Evolutionary conservation across 345 rosid species (phyloP).

Genomic region (Lepidium africanum): DNA sequence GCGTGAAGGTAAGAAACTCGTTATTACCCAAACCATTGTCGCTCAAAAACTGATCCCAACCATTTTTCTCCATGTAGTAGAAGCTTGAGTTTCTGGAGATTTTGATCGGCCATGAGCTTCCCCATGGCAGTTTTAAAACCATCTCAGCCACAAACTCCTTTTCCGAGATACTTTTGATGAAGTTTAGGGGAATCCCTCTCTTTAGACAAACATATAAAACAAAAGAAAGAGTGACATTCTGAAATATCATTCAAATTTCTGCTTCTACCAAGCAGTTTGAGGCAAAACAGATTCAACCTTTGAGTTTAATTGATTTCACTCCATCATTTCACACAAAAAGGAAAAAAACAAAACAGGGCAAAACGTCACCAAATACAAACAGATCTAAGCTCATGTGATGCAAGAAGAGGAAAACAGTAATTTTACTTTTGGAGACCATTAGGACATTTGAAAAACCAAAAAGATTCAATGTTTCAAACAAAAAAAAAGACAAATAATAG

Average conservation of each 20-base stretch:
- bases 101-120: slow-evolving; percentile 16
- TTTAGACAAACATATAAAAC: neutral
- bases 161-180: slow-evolving; percentile 4
- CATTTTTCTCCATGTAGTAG: slow-evolving; percentile 19
- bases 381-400: neutral
- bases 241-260: neutral
- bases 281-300: neutral
- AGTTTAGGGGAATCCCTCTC: slow-evolving; percentile 14
- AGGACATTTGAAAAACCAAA: neutral
- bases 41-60: slow-evolving; percentile 20
- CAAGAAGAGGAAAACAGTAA: neutral
- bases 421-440: neutral
- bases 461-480: neutral
- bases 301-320: neutral
- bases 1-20: slow-evolving; percentile 20
- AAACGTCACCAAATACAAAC: neutral
- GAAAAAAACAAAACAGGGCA: neutral
- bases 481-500: neutral
- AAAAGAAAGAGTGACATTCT: neutral
- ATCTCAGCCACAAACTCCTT: neutral
- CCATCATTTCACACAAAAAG: neutral
- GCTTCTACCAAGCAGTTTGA: neutral
- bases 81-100: neutral
- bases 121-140: slow-evolving; percentile 13
- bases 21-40: slow-evolving; percentile 11